Base-by-base conservation (phyloP, 768 basidiomycete species). In the Tylopilus intermedius region DNA sequence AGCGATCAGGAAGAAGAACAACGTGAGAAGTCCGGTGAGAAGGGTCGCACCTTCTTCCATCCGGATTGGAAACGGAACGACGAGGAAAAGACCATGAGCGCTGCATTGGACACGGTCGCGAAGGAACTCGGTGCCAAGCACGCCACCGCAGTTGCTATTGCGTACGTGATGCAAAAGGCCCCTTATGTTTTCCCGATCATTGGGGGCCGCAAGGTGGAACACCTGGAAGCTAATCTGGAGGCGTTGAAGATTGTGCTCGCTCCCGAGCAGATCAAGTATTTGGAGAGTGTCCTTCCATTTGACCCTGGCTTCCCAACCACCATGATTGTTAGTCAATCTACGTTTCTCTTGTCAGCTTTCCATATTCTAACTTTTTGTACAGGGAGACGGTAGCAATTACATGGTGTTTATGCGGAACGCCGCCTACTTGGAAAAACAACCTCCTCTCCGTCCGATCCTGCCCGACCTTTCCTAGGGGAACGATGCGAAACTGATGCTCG, bases 161-260 rank as follows among this genome's bases (percentile, higher is more conserved):
- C 74, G 11, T 76, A 75, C 35, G 62, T 78, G 29, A 68, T 78
- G 65, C 74, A 75, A 27, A 78, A 78, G 64, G 62, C 72, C 8
- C 71, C 73, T 1, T 72, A 72, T 45, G 74, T 76, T 8, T 76
- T 77, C 62, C 75, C 74, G 0, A 64, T 75, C 38, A 58, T 75
- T 24, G 74, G 74, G 14, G 74, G 75, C 4, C 68, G 75, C 52
- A 79, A 78, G 56, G 59, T 75, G 37, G 71, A 76, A 58, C 72
- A 78, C 33, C 54, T 79, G 24, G 33, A 62, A 18, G 71, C 69
- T 40, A 79, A 76, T 55, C 51, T 79, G 35, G 67, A 76, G 50
- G 75, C 75, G 13, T 60, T 79, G n/a, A 66, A 70, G 26, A 70
- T 78, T 37, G 53, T 58, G 2, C 71, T 77, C 47, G 60, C 69